Conservation (phyloP, 306 rosid species). For the Rosa multiflora region DNA sequence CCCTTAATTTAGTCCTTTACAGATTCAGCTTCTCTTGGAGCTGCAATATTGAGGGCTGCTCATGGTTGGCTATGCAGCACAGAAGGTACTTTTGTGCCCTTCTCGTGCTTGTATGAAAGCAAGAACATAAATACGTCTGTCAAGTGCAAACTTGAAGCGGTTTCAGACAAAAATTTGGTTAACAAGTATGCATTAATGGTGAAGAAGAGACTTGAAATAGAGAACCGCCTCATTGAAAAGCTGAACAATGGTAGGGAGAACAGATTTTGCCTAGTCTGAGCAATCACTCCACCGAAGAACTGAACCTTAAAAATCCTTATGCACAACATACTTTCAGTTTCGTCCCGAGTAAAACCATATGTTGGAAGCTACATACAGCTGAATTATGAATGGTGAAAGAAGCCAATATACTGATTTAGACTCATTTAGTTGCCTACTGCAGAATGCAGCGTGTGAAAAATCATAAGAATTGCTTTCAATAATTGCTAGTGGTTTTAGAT, state of each 20-base stretch:
- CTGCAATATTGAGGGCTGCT: conserved; percentile 80
- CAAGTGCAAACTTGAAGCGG: conserved; percentile 60
- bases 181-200: conserved; percentile 54
- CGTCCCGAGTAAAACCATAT: too few relatives aligned
- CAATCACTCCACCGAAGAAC: background rate
- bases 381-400: too few relatives aligned
- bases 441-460: too few relatives aligned
- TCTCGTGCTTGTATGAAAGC: conserved; percentile 59
- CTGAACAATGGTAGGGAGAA: conserved; percentile 27
- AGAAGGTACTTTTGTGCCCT: conserved; percentile 63
- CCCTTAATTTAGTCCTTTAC: conserved; percentile 2
- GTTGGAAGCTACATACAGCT: too few relatives aligned
- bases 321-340: too few relatives aligned
- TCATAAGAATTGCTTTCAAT: too few relatives aligned
- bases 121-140: conserved; percentile 64
- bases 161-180: conserved; percentile 52
- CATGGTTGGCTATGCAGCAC: conserved; percentile 85
- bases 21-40: conserved; percentile 97
- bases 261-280: conserved; percentile 7
- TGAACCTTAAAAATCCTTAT: too few relatives aligned
- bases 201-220: conserved; percentile 85
- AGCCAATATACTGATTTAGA: background rate
- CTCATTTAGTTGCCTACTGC: background rate
- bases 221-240: conserved; percentile 61
- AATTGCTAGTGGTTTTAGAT: background rate